Evolutionary conservation across 2,329 filamentous ascomycete genomes (phyloP).

Genomic region (Bisporella sp.): DNA sequence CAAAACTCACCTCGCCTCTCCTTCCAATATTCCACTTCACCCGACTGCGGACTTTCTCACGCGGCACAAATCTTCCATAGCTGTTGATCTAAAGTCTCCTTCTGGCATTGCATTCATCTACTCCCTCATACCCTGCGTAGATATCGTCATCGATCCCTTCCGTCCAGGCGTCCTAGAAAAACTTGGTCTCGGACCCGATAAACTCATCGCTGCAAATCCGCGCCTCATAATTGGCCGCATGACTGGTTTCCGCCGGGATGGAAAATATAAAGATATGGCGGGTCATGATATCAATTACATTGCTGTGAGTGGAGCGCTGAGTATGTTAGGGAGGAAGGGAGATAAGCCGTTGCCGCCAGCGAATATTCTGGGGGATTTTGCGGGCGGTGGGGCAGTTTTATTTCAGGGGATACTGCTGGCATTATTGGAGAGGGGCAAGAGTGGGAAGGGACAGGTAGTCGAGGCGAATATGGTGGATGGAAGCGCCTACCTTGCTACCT

Average conservation of each 20-base stretch:
- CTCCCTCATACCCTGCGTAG: slow-evolving; percentile 53
- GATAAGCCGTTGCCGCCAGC: slow-evolving; percentile 70
- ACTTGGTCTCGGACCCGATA: slow-evolving; percentile 65
- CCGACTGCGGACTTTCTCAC: slow-evolving; percentile 66
- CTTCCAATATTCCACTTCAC: slow-evolving; percentile 29
- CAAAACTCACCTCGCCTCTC: slow-evolving; percentile 32
- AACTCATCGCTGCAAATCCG: slow-evolving; percentile 61
- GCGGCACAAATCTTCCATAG: slow-evolving; percentile 73
- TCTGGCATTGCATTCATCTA: slow-evolving; percentile 60
- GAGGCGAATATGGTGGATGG: slow-evolving; percentile 98
- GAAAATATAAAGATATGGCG: slow-evolving; percentile 79
- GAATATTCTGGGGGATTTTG: slow-evolving; percentile 88
- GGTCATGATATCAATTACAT: slow-evolving; percentile 97
- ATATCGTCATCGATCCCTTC: slow-evolving; percentile 89
- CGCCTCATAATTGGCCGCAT: slow-evolving; percentile 76
- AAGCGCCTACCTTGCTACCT: slow-evolving; percentile 68
- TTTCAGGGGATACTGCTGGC: slow-evolving; percentile 80
- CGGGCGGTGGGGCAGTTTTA: slow-evolving; percentile 76
- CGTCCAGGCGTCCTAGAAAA: slow-evolving; percentile 86
- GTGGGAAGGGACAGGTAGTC: slow-evolving; percentile 76
- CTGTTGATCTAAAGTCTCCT: slow-evolving; percentile 68
- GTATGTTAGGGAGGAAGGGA: slow-evolving; percentile 63
- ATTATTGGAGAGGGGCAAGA: slow-evolving; percentile 55
- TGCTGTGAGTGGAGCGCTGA: slow-evolving; percentile 74
- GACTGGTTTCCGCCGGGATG: slow-evolving; percentile 85